These are phyloP conservation scores for Yamadazyma membranifaciens DNA, from an alignment of 1,139 yeast genomes.

Conservation along the genomic window DNA sequence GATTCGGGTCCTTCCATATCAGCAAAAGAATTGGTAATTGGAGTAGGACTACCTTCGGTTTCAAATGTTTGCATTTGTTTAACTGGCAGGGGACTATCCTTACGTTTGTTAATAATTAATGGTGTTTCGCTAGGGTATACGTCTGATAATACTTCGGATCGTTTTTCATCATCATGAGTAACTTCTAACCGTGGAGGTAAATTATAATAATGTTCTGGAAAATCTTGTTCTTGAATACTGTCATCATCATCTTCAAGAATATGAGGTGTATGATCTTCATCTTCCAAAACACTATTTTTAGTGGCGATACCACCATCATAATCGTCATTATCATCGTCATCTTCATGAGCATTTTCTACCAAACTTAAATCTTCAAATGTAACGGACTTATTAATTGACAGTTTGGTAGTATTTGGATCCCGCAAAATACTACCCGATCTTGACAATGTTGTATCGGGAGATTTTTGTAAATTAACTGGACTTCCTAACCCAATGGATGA, in stretches of 20 bases:
- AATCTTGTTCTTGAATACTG: conserved; percentile 16
- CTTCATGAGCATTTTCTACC: conserved; percentile 25
- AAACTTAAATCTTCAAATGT: conserved; percentile 40
- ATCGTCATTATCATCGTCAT: conserved; percentile 10
- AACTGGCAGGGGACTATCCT: conserved; percentile 5
- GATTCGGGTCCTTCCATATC: not conserved
- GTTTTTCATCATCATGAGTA: conserved; percentile 23
- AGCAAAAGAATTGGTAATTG: not conserved
- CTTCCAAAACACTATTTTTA: not conserved
- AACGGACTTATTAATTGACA: conserved; percentile 32
- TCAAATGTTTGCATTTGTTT: not conserved
- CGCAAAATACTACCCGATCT: conserved; percentile 18
- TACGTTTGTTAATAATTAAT: conserved; percentile 33
- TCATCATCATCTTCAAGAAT: conserved; percentile 7
- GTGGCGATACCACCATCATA: conserved; percentile 15
- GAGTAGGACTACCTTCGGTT: not conserved
- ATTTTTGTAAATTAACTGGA: conserved; percentile 17
- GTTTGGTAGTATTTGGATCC: conserved; percentile 16
- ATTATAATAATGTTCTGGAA: conserved; percentile 22
- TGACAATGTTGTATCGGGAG: conserved; percentile 17
- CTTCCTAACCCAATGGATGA: conserved; percentile 15
- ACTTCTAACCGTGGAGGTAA: conserved; percentile 18
- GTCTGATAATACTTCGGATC: conserved; percentile 45
- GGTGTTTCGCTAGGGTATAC: conserved; percentile 39
- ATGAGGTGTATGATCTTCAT: not conserved